Percentiles rank a stretch among this genome's conserved stretches.
phyloP scores from a whole-genome alignment of 2,329 filamentous ascomycete genomes.

The Aspergillus aculeatinus region DNA sequence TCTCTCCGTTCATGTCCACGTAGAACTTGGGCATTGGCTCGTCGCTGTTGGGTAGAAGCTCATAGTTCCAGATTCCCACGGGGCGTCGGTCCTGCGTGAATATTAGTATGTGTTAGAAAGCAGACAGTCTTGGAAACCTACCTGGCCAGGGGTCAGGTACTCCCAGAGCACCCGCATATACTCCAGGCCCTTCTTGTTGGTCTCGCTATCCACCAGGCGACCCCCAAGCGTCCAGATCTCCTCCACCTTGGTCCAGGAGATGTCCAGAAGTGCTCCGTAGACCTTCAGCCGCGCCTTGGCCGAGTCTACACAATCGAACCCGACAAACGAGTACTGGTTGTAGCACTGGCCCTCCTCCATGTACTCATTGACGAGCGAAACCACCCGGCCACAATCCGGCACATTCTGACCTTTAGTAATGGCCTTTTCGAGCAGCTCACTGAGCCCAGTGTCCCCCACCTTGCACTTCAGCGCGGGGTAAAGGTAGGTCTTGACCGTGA shows the following conservation, averaged over 20 bases:
- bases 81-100: too few relatives aligned
- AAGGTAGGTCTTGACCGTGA: constrained; percentile 20
- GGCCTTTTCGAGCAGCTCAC: neutral
- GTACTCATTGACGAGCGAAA: constrained; percentile 8
- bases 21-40: too few relatives aligned
- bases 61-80: too few relatives aligned
- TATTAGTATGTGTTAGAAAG: too few relatives aligned
- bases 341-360: constrained; percentile 9
- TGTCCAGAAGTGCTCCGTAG: constrained; percentile 2
- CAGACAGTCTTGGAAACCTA: too few relatives aligned
- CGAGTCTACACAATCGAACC: constrained; percentile 14
- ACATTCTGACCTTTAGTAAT: neutral
- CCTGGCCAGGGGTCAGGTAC: too few relatives aligned
- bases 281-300: constrained; percentile 13
- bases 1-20: too few relatives aligned
- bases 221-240: constrained; percentile 13
- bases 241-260: constrained; percentile 6
- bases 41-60: too few relatives aligned
- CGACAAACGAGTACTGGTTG: constrained; percentile 14
- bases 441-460: neutral
- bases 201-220: too few relatives aligned
- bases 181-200: too few relatives aligned
- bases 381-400: neutral
- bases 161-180: too few relatives aligned
- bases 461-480: constrained; percentile 17